Percentiles rank a stretch among this genome's conserved stretches.
Conservation (phyloP, 2,329 filamentous ascomycete genomes). For the Alternaria rosae region DNA sequence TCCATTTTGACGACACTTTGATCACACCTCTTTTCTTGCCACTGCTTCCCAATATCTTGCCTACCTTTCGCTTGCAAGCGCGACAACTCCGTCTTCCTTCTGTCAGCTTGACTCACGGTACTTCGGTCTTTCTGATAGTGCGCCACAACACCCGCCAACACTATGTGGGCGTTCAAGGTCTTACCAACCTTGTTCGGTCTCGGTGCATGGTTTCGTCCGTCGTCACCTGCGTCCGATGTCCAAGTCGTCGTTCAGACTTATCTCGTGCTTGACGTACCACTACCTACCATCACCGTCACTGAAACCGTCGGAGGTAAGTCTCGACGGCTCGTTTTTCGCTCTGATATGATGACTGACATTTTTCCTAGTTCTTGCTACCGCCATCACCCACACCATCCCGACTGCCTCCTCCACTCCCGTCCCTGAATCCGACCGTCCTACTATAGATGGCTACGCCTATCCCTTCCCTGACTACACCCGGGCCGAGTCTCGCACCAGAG, state of each 20-base stretch:
- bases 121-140: not conserved
- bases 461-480: not conserved
- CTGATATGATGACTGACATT: not conserved
- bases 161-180: constrained; percentile 5
- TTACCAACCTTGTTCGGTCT: constrained; percentile 4
- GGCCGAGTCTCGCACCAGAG: not conserved
- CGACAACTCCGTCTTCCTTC: not conserved
- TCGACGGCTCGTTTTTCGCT: not conserved
- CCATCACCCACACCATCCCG: not conserved
- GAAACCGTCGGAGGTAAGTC: constrained; percentile 9
- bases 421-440: not conserved
- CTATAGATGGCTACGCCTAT: not conserved
- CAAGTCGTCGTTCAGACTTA: not conserved
- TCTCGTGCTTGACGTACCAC: not conserved
- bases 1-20: not conserved
- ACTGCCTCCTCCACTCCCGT: not conserved
- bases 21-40: not conserved
- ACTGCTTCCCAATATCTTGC: not conserved
- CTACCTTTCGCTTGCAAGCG: not conserved
- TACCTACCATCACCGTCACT: constrained; percentile 10
- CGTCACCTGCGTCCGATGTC: not conserved
- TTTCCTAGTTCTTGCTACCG: constrained; percentile 5
- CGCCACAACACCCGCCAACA: not conserved
- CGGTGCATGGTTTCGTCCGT: not conserved
- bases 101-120: not conserved